phyloP scores from a whole-genome alignment of 1,139 yeast genomes.

The Suhomyces choctaworum region DNA sequence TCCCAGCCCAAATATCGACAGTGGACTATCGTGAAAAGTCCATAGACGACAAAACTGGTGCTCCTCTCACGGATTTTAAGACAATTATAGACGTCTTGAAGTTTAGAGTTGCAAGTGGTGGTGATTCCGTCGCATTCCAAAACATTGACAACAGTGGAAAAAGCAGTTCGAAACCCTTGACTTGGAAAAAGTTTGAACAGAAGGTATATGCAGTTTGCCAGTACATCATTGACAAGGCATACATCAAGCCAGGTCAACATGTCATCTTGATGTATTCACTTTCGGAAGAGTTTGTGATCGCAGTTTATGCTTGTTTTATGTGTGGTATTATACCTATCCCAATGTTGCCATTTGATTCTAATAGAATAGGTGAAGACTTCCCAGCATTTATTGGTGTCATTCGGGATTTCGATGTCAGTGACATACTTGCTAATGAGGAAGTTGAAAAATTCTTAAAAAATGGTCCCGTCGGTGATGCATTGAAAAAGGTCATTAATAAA shows the following conservation, averaged over 20 bases:
- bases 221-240: conserved; percentile 53
- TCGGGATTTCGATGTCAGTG: conserved; percentile 67
- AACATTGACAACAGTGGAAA: conserved; percentile 56
- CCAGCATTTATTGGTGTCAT: conserved; percentile 66
- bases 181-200: conserved; percentile 85
- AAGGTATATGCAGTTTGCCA: conserved; percentile 72
- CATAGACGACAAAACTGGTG: conserved; percentile 75
- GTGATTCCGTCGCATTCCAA: conserved; percentile 81
- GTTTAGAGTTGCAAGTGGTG: conserved; percentile 71
- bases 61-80: conserved; percentile 69
- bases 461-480: conserved; percentile 62
- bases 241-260: conserved; percentile 63
- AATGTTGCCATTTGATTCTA: conserved; percentile 69
- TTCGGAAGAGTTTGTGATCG: conserved; percentile 82
- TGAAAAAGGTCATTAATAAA: conserved; percentile 55
- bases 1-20: conserved; percentile 61
- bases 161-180: conserved; percentile 53
- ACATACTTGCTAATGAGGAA: conserved; percentile 77
- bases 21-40: conserved; percentile 76
- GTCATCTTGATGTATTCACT: conserved; percentile 84
- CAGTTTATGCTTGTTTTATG: conserved; percentile 81
- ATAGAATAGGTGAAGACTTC: conserved; percentile 72
- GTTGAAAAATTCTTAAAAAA: conserved; percentile 69
- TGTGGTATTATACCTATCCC: conserved; percentile 84
- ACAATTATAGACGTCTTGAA: conserved; percentile 74